These are phyloP conservation scores for Solanum hybrid DNA, from an alignment of 305 asterid species.

Conservation along the genomic window DNA sequence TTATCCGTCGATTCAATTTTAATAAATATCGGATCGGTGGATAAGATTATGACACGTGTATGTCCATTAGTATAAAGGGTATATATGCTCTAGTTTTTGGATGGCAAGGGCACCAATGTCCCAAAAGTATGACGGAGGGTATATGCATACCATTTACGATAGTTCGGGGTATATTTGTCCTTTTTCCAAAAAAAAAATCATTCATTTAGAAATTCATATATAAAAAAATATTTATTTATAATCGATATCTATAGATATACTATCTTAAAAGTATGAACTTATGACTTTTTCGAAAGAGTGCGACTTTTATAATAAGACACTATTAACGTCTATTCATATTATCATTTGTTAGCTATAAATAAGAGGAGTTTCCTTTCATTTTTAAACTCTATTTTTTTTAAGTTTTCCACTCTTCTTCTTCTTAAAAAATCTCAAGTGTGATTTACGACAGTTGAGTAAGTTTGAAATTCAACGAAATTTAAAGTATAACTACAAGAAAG, in stretches of 20 bases:
- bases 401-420: background rate
- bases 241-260: no score
- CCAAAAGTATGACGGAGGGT: no score
- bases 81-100: no score
- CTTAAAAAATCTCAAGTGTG: background rate
- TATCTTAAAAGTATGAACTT: background rate
- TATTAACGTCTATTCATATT: background rate
- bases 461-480: background rate
- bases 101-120: no score
- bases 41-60: no score
- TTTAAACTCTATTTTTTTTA: background rate
- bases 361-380: background rate
- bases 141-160: no score
- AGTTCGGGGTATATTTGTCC: no score
- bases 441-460: background rate
- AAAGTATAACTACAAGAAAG: background rate
- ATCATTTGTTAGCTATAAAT: background rate
- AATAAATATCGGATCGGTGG: no score
- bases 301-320: background rate
- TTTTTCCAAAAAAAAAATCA: background rate
- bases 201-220: no score
- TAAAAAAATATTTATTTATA: no score
- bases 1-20: no score
- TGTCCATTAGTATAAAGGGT: no score
- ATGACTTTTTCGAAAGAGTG: background rate